A percentile compares a stretch with the other conserved stretches of the same genome.
Conservation (phyloP, 139 green algal species). For the Edaphochlamys debaryana region DNA sequence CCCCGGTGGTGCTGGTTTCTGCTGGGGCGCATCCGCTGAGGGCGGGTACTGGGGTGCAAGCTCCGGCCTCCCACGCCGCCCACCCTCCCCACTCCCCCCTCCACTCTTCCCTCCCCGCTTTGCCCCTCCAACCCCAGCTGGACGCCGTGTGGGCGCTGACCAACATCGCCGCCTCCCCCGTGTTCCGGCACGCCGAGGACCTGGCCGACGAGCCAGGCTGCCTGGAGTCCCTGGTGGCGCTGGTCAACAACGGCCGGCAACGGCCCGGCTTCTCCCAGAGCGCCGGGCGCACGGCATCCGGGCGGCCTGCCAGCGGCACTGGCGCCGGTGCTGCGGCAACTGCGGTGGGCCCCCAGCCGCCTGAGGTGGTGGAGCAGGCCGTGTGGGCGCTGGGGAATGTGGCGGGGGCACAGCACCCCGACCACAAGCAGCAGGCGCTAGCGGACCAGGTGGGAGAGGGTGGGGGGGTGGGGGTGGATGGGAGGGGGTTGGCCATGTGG, state of each 20-base stretch:
- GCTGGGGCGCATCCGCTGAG: neutral
- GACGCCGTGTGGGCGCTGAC: constrained; percentile 21
- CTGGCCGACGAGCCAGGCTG: neutral
- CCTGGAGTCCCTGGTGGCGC: neutral
- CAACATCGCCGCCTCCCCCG: constrained; percentile 14
- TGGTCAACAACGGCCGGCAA: neutral
- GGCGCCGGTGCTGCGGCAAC: neutral
- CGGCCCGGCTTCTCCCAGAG: too few species aligned
- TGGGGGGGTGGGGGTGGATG: neutral
- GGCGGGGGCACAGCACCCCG: constrained; percentile 1
- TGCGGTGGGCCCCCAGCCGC: neutral
- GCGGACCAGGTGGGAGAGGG: neutral
- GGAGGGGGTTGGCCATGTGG: too few species aligned
- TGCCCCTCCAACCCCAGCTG: neutral
- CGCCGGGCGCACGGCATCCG: too few species aligned
- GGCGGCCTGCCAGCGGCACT: neutral
- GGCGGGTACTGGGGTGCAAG: too few species aligned
- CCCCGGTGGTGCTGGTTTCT: too few species aligned
- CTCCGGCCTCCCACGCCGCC: neutral
- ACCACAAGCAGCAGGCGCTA: neutral
- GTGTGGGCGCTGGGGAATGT: constrained; percentile 25
- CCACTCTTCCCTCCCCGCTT: neutral
- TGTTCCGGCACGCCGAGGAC: neutral
- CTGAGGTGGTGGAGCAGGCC: neutral
- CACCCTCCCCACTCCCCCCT: neutral